These are phyloP conservation scores for Angomonas desouzai DNA, from an alignment of 208 protist species.

Conservation along the genomic window DNA sequence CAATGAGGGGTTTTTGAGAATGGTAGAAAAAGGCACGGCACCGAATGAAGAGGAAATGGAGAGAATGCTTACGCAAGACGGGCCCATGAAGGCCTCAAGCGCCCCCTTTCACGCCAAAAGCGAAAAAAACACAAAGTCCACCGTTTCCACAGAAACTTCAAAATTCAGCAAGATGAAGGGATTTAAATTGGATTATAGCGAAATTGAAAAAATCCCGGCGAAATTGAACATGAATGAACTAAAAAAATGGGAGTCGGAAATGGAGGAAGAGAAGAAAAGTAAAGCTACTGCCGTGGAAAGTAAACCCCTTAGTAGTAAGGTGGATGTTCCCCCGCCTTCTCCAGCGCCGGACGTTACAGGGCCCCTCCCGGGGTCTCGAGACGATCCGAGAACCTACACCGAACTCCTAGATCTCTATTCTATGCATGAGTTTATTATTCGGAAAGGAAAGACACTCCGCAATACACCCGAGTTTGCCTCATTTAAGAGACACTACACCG, in stretches of 20 bases:
- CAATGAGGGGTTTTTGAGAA: conserved; percentile 29
- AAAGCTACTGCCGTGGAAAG: no score
- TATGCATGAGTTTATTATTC: conserved; percentile 94
- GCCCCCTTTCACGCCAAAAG: conserved; percentile 32
- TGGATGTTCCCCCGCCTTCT: neutral
- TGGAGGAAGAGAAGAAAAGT: conserved; percentile 22
- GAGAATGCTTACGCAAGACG: conserved; percentile 47
- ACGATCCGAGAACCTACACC: conserved; percentile 85
- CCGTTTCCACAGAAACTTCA: conserved; percentile 67
- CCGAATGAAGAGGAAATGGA: conserved; percentile 56
- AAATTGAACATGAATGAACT: conserved; percentile 75
- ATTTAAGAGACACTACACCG: conserved; percentile 79
- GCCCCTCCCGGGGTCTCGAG: conserved; percentile 12
- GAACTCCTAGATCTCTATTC: conserved; percentile 92
- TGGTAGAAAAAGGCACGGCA: conserved; percentile 44
- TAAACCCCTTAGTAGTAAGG: no score
- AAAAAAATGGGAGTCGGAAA: conserved; percentile 68
- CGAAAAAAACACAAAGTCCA: conserved; percentile 8
- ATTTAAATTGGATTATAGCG: conserved; percentile 66
- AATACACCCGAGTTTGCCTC: conserved; percentile 91
- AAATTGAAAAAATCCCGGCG: conserved; percentile 66
- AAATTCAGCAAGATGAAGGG: conserved; percentile 54
- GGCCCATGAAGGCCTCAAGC: conserved; percentile 40
- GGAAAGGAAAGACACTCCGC: conserved; percentile 80
- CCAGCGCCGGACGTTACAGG: neutral